Evolutionary conservation across 345 rosid genomes (phyloP).

Genomic region (Melastoma malabathricum): DNA sequence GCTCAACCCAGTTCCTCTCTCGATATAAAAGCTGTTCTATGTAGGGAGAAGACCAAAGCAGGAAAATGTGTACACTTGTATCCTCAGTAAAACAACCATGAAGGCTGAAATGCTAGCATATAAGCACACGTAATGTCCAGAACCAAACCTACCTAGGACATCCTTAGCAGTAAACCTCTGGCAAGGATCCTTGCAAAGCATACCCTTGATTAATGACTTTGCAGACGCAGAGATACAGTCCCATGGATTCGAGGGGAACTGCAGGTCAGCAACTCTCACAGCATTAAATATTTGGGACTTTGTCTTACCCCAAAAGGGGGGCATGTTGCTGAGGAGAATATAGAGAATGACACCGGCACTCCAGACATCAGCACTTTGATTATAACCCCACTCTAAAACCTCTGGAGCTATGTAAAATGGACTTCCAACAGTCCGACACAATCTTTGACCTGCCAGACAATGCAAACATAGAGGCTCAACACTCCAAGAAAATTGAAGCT

Average conservation of each 20-base stretch:
- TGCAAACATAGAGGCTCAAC: slow-evolving; percentile 15
- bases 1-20: no score
- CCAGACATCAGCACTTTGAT: slow-evolving; percentile 63
- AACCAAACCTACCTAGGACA: slow-evolving; percentile 37
- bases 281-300: slow-evolving; percentile 75
- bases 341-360: slow-evolving; percentile 63
- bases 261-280: slow-evolving; percentile 64
- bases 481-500: slow-evolving; percentile 56
- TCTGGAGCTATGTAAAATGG: slow-evolving; percentile 70
- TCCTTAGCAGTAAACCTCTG: slow-evolving; percentile 51
- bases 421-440: slow-evolving; percentile 56
- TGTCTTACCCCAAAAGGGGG: slow-evolving; percentile 71
- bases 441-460: slow-evolving; percentile 27
- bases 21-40: no score
- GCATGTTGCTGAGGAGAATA: slow-evolving; percentile 50
- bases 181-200: slow-evolving; percentile 66
- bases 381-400: slow-evolving; percentile 47
- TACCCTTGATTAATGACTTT: slow-evolving; percentile 47
- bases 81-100: no score
- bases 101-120: not conserved
- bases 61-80: no score
- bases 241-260: slow-evolving; percentile 60
- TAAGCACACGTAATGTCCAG: not conserved
- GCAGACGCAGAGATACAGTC: slow-evolving; percentile 47
- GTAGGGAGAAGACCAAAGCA: no score